phyloP scores from a whole-genome alignment of 176 grass and related monocot genomes.

The Dactylis glomerata region DNA sequence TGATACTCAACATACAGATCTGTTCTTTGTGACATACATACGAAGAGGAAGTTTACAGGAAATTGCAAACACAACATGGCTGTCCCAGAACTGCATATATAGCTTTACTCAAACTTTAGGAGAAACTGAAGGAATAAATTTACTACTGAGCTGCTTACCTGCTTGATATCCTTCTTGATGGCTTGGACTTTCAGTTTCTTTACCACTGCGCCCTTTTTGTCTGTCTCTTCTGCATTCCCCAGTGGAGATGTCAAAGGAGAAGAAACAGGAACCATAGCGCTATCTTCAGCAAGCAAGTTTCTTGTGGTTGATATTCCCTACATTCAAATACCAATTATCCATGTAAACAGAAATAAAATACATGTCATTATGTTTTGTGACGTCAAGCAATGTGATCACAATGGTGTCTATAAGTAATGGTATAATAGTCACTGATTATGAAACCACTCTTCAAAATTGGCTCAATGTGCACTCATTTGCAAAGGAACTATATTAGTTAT shows the following conservation, averaged over 20 bases:
- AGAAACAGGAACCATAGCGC: conserved; percentile 70
- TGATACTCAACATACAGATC: background rate
- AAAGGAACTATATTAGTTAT: background rate
- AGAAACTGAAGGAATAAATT: background rate
- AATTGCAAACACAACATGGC: background rate
- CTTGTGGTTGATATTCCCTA: conserved; percentile 75
- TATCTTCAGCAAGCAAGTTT: conserved; percentile 55
- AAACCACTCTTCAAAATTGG: background rate
- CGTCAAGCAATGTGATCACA: background rate
- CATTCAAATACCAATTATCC: background rate
- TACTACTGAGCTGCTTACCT: conserved; percentile 38
- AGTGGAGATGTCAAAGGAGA: conserved; percentile 69
- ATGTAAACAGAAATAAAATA: conserved; percentile 22
- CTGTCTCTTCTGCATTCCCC: conserved; percentile 42
- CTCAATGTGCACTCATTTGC: background rate
- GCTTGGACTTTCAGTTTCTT: conserved; percentile 71
- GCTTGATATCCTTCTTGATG: conserved; percentile 81
- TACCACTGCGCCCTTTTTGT: conserved; percentile 41
- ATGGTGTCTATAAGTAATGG: background rate
- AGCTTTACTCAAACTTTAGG: background rate
- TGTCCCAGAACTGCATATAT: background rate
- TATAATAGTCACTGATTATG: background rate
- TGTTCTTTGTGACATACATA: background rate
- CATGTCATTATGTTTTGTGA: background rate
- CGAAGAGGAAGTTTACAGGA: background rate